A percentile compares a stretch with the other conserved stretches of the same genome.
These are phyloP conservation scores for Elaeagnus macrophylla DNA, from an alignment of 306 rosid genomes.

Conservation along the genomic window DNA sequence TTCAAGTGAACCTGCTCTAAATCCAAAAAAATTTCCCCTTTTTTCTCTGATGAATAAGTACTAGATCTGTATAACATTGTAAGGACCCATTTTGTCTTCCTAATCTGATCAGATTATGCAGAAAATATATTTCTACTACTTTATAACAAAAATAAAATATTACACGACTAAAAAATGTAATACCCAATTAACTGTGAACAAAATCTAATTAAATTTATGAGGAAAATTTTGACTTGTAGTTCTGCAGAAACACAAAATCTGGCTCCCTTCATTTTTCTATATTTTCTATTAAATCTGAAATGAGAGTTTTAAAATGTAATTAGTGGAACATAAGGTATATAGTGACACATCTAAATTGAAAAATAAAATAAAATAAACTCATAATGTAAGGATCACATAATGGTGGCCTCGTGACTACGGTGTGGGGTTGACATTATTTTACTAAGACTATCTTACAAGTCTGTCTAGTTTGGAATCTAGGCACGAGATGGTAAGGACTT, in stretches of 20 bases:
- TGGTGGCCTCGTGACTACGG: slow-evolving; percentile 48
- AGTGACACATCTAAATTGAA: too few relatives aligned
- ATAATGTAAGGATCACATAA: slow-evolving; percentile 2
- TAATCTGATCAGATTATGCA: too few relatives aligned
- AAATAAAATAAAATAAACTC: too few relatives aligned
- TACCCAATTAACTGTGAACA: background rate
- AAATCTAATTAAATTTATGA: background rate
- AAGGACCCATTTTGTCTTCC: too few relatives aligned
- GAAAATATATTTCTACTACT: background rate
- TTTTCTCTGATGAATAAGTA: background rate
- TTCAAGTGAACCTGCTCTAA: background rate
- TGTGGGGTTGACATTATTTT: slow-evolving; percentile 20
- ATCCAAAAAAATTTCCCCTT: background rate
- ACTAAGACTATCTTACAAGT: slow-evolving; percentile 28
- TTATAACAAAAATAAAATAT: background rate
- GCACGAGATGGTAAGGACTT: slow-evolving; percentile 35
- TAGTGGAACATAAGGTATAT: too few relatives aligned
- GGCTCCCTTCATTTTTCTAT: slow-evolving; percentile 4
- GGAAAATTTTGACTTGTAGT: slow-evolving; percentile 14
- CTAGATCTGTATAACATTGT: too few relatives aligned
- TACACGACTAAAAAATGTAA: too few relatives aligned
- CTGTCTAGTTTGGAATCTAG: slow-evolving; percentile 40
- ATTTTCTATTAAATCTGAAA: too few relatives aligned
- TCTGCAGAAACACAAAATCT: slow-evolving; percentile 13
- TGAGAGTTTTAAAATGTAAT: too few relatives aligned